These are phyloP conservation scores for Cutaneotrichosporon cutaneum DNA, from an alignment of 1,284 basidiomycete genomes.

Conservation along the genomic window DNA sequence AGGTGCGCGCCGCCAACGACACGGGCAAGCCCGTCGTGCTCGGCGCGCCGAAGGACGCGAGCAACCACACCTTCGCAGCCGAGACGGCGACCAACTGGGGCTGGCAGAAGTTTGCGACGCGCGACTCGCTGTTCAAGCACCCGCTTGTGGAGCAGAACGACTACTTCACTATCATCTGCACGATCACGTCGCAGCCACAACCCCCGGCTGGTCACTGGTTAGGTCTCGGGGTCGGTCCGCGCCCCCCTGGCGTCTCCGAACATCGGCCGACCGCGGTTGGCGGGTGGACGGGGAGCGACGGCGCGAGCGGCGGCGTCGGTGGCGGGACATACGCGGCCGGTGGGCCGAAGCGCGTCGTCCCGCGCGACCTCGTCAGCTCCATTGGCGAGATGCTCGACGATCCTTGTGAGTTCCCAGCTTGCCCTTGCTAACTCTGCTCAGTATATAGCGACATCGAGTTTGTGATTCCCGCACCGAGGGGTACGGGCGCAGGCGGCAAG, in stretches of 20 bases:
- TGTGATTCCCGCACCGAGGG: constrained; percentile 57
- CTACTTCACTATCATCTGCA: constrained; percentile 73
- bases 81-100: constrained; percentile 78
- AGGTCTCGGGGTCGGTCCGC: constrained; percentile 35
- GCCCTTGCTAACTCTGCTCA: constrained; percentile 32
- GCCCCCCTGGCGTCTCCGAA: background rate
- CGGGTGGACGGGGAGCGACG: constrained; percentile 42
- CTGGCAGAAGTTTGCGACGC: constrained; percentile 71
- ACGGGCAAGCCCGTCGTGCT: constrained; percentile 30
- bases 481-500: background rate
- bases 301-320: constrained; percentile 44
- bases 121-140: constrained; percentile 70
- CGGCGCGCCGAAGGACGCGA: constrained; percentile 68
- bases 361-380: constrained; percentile 54
- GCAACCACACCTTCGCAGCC: constrained; percentile 77
- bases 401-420: constrained; percentile 46
- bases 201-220: constrained; percentile 58
- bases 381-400: constrained; percentile 75
- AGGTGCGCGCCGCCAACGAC: constrained; percentile 61
- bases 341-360: constrained; percentile 45
- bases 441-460: constrained; percentile 80
- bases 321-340: constrained; percentile 45
- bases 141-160: constrained; percentile 59
- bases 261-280: constrained; percentile 24
- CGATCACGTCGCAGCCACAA: constrained; percentile 67